Evolutionary conservation across 345 rosid genomes (phyloP), one percentile per base, ranked within the genome.

Genomic region (sweet orange (Citrus sinensis)): DNA sequence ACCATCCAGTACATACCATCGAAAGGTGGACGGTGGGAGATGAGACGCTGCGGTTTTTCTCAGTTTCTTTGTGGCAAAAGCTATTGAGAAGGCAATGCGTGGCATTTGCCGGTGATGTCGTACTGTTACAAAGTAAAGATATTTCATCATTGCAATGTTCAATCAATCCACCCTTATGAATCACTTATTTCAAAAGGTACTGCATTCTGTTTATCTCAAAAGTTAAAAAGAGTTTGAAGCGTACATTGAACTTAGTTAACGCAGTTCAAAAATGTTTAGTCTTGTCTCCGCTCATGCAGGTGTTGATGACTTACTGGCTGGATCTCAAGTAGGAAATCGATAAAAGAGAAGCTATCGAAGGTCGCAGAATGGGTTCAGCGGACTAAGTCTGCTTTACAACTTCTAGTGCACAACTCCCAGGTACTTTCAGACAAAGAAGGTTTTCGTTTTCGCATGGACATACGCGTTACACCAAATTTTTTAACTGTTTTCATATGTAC

Each of bases 21-120:
- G 4, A 82, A 78, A 39, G 89, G 90, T 1, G 87, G 90, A 59
- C 85, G 76, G 93, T 88, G 1, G 90, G 93, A 24, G 92, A 90
- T 65, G 88, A 90, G 69, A 85, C 90, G 75, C 79, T 76, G 42
- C 83, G 87, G 20, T 81, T 82, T 34, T 88, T 88, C 80, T 71
- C 83, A 2, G 86, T 90, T 59, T 77, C 87, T 56, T 67, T 6
- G 40, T 37, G 40, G 40, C 40, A 37, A 37, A 37, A 7, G 40
- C 40, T 7, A 37, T 37, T 37, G 40, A 7, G 40, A 37, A 37
- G 35, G 40, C 39, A 7, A 37, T 37, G 39, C 39, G 7, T 37
- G 9, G 9, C 40, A 37, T 7, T 37, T 7, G 40, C 40, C 40
- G 40, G 40, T 37, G 40, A 37, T 7, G 40, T 37, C 9, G 40